Base-by-base conservation (phyloP, 2,329 filamentous ascomycete species). In the Acrocalymma vagum region DNA sequence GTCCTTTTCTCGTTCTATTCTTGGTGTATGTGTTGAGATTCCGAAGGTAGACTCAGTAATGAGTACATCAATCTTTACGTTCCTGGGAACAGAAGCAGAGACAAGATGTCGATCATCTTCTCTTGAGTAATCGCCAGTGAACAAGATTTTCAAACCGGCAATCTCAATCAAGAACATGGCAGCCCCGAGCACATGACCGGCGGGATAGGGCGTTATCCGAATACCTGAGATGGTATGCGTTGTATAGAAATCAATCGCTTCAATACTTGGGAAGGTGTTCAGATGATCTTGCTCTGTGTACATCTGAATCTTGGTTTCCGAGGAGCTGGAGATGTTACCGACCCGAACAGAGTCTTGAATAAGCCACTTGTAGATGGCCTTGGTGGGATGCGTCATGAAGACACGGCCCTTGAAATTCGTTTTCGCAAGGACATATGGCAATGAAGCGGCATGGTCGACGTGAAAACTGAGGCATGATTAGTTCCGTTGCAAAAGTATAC, bases 321-420 rank as follows among this genome's bases (percentile, higher is more conserved):
- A 82, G 5, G 80, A 82, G 33, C 80, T 82, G 3, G 79, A 77
- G 21, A 64, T 90, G 78, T 78, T 94, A 80, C 61, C 87, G 20
- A 99, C 92, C 44, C 94, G 86, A 29, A 99, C 90, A 55, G 91
- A 95, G 72, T 99, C 94, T 71, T 96, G 91, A 50, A 97, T 96
- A 35, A 97, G 84, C 93, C 94, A 97, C 74, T 97, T 97, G 81
- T 99, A 99, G 68, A 99, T 99, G 59, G 94, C 94, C 72, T 99
- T 97, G 30, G 94, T 99, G 2, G 94, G 91, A 76, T 99, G 94
- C 35, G 94, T 99, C 93, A 97, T 99, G 76, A 96, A 97, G 47
- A 97, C 93, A 15, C 92, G 85, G 32, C 94, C 94, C 53, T 88
- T 87, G 77, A 99, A 99, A 71, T 96, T 96, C 24, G 94, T 97